Evolutionary conservation across 495 filamentous ascomycete species (phyloP), one percentile per base, ranked within the genome.

Genomic region (Aspergillus egyptiacus): DNA sequence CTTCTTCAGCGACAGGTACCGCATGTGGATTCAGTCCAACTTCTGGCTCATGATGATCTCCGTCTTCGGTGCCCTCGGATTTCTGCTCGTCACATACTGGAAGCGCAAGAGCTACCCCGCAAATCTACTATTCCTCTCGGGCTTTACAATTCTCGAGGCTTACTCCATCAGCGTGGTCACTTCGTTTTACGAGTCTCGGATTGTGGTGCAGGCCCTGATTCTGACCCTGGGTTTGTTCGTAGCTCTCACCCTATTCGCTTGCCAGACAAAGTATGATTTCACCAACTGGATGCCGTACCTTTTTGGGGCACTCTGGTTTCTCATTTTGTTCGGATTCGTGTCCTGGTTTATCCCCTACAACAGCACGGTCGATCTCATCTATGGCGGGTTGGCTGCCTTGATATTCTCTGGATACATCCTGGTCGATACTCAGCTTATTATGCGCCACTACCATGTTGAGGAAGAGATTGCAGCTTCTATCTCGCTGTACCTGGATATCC

Each of bases 231-330:
- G 86, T 38, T 89, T 99, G 63, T 99, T 99, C 69, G 72, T 96
- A 35, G 91, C 85, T 35, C 77, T 99, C 34, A 97, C 91, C 0
- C 65, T 93, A 9, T 99, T 97, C 66, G 93, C 93, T 23, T 94
- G 91, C 81, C 93, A 99, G 70, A 89, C 87, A 41, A 95, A 95
- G 63, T 97, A 97, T 65, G 94, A 99, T 75, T 97, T 99, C 68
- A 96, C 90, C 0, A 78, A 77, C 40, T 95, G 89, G 94, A 88
- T 90, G 77, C 91, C 91, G 20, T 97, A 96, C 62, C 79, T 99
- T 8, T 94, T 94, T 61, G 89, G 91, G 45, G 83, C 70, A 0
- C 77, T 99, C 8, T 96, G 91, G 91, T 83, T 87, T 22, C 66
- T 95, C 47, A 77, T 99, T 55, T 69, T 99, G 25, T 95, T 97